phyloP scores from a whole-genome alignment of 2,329 filamentous ascomycete species.

The Ceratocystis eucalypticola region DNA sequence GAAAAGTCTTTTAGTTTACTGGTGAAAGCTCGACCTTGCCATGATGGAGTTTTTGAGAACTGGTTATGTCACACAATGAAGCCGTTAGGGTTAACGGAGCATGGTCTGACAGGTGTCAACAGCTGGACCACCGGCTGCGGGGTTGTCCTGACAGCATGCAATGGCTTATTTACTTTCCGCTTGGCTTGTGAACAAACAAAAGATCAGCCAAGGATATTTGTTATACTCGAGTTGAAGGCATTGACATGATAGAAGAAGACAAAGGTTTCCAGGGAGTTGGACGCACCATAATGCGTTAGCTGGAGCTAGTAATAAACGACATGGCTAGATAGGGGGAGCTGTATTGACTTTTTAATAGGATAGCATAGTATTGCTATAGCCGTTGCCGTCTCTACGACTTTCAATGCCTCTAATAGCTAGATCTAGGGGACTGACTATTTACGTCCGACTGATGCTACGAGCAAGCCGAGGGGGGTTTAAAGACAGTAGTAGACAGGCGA shows the following conservation, averaged over 20 bases:
- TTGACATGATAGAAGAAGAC: not conserved
- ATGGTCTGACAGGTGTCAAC: not conserved
- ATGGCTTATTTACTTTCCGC: conserved; percentile 10
- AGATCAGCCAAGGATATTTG: not conserved
- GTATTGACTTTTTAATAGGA: too few relatives aligned
- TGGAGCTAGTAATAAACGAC: not conserved
- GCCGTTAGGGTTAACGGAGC: not conserved
- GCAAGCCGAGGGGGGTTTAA: too few relatives aligned
- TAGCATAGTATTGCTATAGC: too few relatives aligned
- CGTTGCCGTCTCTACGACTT: too few relatives aligned
- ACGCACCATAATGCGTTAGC: not conserved
- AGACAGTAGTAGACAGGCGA: too few relatives aligned
- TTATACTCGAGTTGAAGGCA: too few relatives aligned
- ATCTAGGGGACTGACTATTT: too few relatives aligned
- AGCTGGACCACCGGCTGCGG: not conserved
- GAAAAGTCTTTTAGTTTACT: not conserved
- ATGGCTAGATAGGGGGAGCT: too few relatives aligned
- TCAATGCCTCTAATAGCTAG: too few relatives aligned
- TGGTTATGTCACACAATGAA: not conserved
- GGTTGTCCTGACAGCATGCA: conserved; percentile 10
- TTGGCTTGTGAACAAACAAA: conserved; percentile 9
- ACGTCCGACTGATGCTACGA: too few relatives aligned
- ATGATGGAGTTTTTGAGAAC: not conserved
- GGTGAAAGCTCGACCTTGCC: not conserved
- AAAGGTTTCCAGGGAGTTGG: too few relatives aligned